Conservation (phyloP, 1,284 basidiomycete species). For the Neonothopanus nambi region DNA sequence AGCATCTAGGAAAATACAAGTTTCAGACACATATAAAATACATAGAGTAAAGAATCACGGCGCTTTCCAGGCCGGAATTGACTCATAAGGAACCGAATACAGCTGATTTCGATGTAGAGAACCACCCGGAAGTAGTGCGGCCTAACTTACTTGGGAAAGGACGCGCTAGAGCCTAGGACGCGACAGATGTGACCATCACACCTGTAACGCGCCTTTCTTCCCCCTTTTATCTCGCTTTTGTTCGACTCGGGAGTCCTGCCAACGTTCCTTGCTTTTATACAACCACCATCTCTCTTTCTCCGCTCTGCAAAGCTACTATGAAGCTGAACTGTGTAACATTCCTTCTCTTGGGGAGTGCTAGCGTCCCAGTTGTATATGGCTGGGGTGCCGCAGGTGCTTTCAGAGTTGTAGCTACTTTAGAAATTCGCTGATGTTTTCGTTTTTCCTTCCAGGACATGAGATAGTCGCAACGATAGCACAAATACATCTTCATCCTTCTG, state of each 20-base stretch:
- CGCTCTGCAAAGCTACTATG: neutral
- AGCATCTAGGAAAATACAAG: no score
- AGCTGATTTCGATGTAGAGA: no score
- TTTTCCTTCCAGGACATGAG: conserved; percentile 66
- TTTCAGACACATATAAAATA: no score
- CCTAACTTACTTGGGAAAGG: no score
- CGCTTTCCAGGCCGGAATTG: no score
- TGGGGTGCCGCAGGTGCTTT: conserved; percentile 31
- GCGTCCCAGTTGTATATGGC: conserved; percentile 25
- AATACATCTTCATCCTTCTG: conserved; percentile 80
- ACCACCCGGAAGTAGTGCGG: no score
- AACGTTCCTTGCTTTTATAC: conserved; percentile 13
- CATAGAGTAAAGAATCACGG: no score
- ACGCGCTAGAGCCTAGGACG: no score
- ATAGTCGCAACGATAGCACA: conserved; percentile 93
- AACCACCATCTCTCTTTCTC: conserved; percentile 1
- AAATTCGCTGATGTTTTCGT: neutral
- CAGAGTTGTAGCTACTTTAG: neutral
- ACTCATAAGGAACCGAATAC: no score
- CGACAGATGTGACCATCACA: no score
- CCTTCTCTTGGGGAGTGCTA: neutral
- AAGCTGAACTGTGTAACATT: conserved; percentile 2
- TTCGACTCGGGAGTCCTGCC: neutral
- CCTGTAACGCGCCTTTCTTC: no score
- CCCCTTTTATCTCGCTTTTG: no score